Evolutionary conservation across 306 rosid species (phyloP).

Genomic region (Sphenostylis stenocarpa): DNA sequence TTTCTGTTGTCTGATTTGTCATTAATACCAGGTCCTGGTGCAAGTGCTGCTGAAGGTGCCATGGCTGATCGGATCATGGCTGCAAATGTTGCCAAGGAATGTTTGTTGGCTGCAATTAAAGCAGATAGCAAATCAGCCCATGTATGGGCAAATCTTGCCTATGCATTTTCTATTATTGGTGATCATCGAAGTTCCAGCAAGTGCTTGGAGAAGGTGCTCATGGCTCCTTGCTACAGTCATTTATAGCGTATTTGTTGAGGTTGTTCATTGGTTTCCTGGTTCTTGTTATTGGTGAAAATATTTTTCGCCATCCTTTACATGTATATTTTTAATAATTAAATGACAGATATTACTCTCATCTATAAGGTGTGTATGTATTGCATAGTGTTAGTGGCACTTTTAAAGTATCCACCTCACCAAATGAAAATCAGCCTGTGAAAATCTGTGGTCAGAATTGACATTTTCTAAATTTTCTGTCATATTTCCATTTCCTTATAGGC

Average conservation of each 20-base stretch:
- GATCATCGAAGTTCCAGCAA: slow-evolving; percentile 91
- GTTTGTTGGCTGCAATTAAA: slow-evolving; percentile 80
- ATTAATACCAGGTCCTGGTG: slow-evolving; percentile 81
- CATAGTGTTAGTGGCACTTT: slow-evolving; percentile 1
- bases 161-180: slow-evolving; percentile 69
- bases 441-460: slow-evolving; percentile 19
- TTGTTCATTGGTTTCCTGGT: slow-evolving; percentile 53
- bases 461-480: slow-evolving; percentile 18
- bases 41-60: slow-evolving; percentile 70
- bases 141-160: slow-evolving; percentile 88
- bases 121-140: slow-evolving; percentile 89
- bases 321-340: slow-evolving; percentile 11
- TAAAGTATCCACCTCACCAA: neutral
- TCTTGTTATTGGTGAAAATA: slow-evolving; percentile 37
- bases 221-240: slow-evolving; percentile 56
- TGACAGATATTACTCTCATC: slow-evolving; percentile 7
- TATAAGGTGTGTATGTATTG: neutral
- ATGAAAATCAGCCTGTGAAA: neutral
- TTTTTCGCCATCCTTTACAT: neutral
- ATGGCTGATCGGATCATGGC: slow-evolving; percentile 58
- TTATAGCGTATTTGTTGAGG: slow-evolving; percentile 50
- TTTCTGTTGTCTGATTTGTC: neutral
- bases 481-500: slow-evolving; percentile 54
- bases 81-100: slow-evolving; percentile 81
- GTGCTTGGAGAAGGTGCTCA: slow-evolving; percentile 96